Conservation (phyloP, 768 basidiomycete genomes). For the Collybiopsis luxurians region DNA sequence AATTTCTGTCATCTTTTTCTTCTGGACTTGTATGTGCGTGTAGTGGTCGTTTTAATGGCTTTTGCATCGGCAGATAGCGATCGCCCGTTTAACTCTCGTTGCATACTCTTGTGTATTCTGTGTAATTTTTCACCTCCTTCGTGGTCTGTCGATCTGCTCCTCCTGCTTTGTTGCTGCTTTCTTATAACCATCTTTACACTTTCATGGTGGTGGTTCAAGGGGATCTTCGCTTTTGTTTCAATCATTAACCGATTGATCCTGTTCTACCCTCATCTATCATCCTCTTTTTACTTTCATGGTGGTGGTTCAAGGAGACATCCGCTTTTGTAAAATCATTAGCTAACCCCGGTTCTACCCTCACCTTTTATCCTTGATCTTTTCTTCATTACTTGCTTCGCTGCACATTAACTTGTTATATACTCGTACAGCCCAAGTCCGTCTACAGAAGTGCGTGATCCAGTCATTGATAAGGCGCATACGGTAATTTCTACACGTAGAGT, state of each 20-base stretch:
- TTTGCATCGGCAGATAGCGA: neutral
- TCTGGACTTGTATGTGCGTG: no score
- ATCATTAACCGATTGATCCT: conserved; percentile 13
- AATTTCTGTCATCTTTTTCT: neutral
- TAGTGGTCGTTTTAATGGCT: neutral
- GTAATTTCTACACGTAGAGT: no score
- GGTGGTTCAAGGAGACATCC: neutral
- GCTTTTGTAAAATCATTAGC: no score
- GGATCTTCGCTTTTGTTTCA: neutral
- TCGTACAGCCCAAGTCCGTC: no score
- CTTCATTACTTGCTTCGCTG: no score
- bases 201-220: neutral
- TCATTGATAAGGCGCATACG: no score
- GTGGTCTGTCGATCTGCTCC: no score
- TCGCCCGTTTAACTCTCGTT: neutral
- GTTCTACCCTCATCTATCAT: neutral
- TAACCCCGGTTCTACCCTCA: conserved; percentile 7
- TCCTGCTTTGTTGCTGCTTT: neutral
- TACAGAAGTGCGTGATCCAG: no score
- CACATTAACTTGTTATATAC: no score
- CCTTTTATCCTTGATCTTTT: no score
- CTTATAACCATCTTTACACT: neutral
- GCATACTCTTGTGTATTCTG: conserved; percentile 8
- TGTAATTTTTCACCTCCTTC: neutral
- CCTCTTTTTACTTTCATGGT: neutral